Percentiles rank a stretch among this genome's conserved stretches.
Conservation (phyloP, 495 filamentous ascomycete genomes). For the Aspergillus kassunensis region DNA sequence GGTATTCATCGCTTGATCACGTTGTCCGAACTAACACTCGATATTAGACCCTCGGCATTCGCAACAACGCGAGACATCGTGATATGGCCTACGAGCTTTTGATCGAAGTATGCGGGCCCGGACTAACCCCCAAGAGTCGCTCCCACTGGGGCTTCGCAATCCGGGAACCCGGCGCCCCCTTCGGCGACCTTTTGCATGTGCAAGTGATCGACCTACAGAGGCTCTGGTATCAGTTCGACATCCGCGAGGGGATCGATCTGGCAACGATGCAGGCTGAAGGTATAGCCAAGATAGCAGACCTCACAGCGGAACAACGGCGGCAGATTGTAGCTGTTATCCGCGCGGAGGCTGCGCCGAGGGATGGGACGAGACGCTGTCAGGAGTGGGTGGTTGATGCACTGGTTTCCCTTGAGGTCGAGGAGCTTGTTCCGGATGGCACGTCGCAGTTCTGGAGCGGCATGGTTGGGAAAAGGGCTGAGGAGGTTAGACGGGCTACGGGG, state of each 20-base stretch:
- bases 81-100: constrained; percentile 8
- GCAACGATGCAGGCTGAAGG: constrained; percentile 12
- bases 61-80: too few relatives aligned
- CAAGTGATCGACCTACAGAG: constrained; percentile 1
- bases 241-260: constrained; percentile 6
- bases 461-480: constrained; percentile 5
- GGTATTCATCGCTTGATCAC: too few relatives aligned
- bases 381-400: constrained; percentile 18
- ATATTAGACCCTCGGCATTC: background rate
- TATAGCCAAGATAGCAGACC: constrained; percentile 10
- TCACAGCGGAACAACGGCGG: constrained; percentile 9
- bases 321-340: constrained; percentile 5
- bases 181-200: constrained; percentile 11
- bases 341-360: constrained; percentile 9
- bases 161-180: background rate
- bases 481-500: background rate
- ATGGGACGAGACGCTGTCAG: constrained; percentile 14
- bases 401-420: constrained; percentile 19
- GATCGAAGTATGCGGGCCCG: constrained; percentile 4
- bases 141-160: constrained; percentile 11
- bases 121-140: background rate
- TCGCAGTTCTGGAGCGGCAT: constrained; percentile 13
- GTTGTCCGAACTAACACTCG: too few relatives aligned
- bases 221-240: constrained; percentile 19
- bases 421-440: constrained; percentile 13